phyloP scores from a whole-genome alignment of 1,284 basidiomycete species.

The Tylopilus orsonianus region DNA sequence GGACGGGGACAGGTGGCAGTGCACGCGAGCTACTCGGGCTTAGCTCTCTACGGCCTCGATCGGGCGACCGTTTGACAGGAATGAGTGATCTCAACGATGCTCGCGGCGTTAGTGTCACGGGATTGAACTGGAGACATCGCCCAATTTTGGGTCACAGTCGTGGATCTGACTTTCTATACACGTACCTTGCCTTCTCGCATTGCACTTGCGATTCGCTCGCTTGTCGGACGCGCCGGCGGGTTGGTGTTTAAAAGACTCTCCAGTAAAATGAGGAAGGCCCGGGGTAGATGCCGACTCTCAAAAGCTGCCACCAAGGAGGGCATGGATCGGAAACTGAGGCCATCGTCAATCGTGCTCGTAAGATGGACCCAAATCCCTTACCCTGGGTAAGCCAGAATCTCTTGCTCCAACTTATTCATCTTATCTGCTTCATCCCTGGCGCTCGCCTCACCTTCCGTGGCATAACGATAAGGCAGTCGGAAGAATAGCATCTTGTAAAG shows the following conservation, averaged over 20 bases:
- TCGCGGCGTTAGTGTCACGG: constrained; percentile 11
- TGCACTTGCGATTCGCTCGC: constrained; percentile 66
- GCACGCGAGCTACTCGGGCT: constrained; percentile 16
- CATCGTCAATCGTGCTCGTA: constrained; percentile 7
- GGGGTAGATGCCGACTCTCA: constrained; percentile 66
- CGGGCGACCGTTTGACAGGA: constrained; percentile 22
- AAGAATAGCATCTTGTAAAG: constrained; percentile 91
- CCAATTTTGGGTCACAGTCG: background rate
- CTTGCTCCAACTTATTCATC: constrained; percentile 64
- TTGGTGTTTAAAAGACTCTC: constrained; percentile 67
- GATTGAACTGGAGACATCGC: constrained; percentile 22
- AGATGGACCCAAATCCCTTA: constrained; percentile 33
- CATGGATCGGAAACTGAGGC: constrained; percentile 58
- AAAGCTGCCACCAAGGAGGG: constrained; percentile 52
- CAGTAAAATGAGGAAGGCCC: constrained; percentile 67
- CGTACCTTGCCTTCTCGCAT: constrained; percentile 68
- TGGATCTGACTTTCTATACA: constrained; percentile 3
- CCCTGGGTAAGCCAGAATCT: constrained; percentile 78
- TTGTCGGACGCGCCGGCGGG: constrained; percentile 64
- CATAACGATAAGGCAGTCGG: constrained; percentile 73
- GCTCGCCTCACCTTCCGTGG: constrained; percentile 51
- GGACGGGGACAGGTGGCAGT: constrained; percentile 19
- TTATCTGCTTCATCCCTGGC: constrained; percentile 54
- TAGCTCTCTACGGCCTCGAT: constrained; percentile 11
- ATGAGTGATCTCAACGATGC: constrained; percentile 22